Conservation (phyloP, 495 filamentous ascomycete species). For the Lasiosphaeria miniovina region DNA sequence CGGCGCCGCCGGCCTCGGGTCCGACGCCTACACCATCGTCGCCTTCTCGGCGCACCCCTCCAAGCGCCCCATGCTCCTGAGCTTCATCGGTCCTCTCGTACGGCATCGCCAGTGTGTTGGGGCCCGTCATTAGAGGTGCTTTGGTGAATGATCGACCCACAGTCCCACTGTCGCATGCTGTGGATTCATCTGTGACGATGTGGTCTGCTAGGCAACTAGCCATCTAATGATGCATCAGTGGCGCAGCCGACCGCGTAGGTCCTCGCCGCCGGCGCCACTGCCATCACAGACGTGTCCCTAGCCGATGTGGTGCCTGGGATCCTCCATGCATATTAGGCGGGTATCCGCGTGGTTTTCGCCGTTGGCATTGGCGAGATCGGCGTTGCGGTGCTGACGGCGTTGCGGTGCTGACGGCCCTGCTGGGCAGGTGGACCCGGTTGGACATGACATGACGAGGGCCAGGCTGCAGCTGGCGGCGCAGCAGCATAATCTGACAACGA, state of each 20-base stretch:
- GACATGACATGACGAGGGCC: too few species aligned
- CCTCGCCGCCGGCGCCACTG: constrained; percentile 38
- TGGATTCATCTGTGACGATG: too few species aligned
- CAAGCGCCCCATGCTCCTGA: constrained; percentile 48
- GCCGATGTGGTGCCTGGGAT: constrained; percentile 47
- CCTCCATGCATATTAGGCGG: constrained; percentile 56
- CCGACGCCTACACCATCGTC: constrained; percentile 43
- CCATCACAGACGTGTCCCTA: constrained; percentile 37
- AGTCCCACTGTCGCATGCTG: too few species aligned
- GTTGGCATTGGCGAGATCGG: constrained; percentile 37
- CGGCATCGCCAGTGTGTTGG: constrained; percentile 42
- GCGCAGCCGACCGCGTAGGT: constrained; percentile 20
- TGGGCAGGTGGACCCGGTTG: too few species aligned
- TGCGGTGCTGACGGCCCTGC: too few species aligned
- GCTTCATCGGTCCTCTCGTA: constrained; percentile 45
- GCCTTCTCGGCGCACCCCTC: constrained; percentile 41
- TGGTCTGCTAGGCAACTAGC: too few species aligned
- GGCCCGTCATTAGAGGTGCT: constrained; percentile 30
- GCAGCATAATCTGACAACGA: too few species aligned
- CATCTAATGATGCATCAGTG: too few species aligned
- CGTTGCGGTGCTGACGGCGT: too few species aligned
- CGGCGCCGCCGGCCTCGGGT: constrained; percentile 44
- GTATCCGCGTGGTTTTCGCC: constrained; percentile 47
- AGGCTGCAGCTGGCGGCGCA: too few species aligned
- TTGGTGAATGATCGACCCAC: neutral